Conservation (phyloP, 140 eudicot species). For the Senecio squalidus region DNA sequence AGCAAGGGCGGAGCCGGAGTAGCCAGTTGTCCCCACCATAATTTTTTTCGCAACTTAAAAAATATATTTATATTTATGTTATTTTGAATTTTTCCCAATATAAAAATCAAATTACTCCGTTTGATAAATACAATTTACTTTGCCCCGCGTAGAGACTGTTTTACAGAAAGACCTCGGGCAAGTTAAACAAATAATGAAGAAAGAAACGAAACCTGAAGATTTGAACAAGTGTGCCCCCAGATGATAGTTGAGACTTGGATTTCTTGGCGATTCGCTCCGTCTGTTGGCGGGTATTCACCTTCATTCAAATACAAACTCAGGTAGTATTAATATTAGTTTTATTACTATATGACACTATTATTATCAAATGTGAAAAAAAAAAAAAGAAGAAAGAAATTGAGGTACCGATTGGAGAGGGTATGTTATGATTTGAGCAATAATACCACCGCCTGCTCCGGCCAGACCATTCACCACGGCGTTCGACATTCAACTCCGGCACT, state of each 20-base stretch:
- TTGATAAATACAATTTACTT: too few species aligned
- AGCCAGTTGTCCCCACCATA: too few species aligned
- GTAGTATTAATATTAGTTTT: not conserved
- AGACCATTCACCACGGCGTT: conserved; percentile 8
- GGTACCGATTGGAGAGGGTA: conserved; percentile 92
- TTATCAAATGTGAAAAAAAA: not conserved
- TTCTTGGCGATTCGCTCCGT: conserved; percentile 82
- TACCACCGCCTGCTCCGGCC: conserved; percentile 56
- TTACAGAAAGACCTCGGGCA: too few species aligned
- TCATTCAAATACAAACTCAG: not conserved
- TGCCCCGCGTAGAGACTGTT: too few species aligned
- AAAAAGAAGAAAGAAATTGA: not conserved
- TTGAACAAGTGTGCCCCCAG: conserved; percentile 72
- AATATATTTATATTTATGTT: too few species aligned
- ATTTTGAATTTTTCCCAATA: too few species aligned
- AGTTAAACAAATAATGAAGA: too few species aligned
- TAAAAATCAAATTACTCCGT: too few species aligned
- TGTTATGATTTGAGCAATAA: conserved; percentile 79
- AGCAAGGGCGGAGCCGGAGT: too few species aligned
- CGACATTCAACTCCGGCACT: not conserved
- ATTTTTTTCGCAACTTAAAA: too few species aligned
- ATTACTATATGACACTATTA: too few species aligned
- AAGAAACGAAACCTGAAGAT: conserved; percentile 43
- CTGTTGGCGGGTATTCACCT: conserved; percentile 92
- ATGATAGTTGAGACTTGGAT: conserved; percentile 18